phyloP scores from a whole-genome alignment of 129 eudicot species.

The Deinandra increscens region DNA sequence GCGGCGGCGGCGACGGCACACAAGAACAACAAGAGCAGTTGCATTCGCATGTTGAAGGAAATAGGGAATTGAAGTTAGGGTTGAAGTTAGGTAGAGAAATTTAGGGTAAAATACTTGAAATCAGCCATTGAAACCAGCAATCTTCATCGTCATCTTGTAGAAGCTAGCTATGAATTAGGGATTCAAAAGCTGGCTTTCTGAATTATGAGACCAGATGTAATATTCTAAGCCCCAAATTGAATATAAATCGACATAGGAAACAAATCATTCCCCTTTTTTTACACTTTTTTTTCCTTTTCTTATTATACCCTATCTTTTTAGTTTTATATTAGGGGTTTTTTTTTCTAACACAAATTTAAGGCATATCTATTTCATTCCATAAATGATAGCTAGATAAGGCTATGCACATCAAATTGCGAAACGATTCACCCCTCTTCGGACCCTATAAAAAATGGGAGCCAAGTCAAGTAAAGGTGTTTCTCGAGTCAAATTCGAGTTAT shows the following conservation, averaged over 20 bases:
- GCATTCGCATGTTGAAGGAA: slow-evolving; percentile 17
- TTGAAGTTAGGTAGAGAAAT: neutral
- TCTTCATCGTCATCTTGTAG: slow-evolving; percentile 20
- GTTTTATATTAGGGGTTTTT: slow-evolving; percentile 7
- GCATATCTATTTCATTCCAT: neutral
- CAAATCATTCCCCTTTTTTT: slow-evolving; percentile 30
- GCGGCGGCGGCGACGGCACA: slow-evolving; percentile 13
- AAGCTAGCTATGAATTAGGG: slow-evolving; percentile 22
- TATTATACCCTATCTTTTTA: slow-evolving; percentile 12
- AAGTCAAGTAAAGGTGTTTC: too few relatives aligned
- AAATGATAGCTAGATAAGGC: too few relatives aligned
- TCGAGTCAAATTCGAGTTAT: too few relatives aligned
- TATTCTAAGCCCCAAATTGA: slow-evolving; percentile 40
- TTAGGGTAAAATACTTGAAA: slow-evolving; percentile 10
- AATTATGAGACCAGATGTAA: slow-evolving; percentile 35
- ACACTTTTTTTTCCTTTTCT: neutral
- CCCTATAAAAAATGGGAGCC: too few relatives aligned
- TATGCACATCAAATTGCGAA: too few relatives aligned
- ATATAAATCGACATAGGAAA: slow-evolving; percentile 30
- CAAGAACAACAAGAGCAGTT: slow-evolving; percentile 16
- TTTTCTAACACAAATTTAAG: neutral
- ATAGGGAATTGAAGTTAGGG: slow-evolving; percentile 11
- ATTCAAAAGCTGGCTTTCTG: slow-evolving; percentile 35
- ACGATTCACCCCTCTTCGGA: too few relatives aligned
- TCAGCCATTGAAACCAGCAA: slow-evolving; percentile 23